A percentile compares a stretch with the other conserved stretches of the same genome.
Conservation (phyloP, 345 rosid genomes). For the Bruguiera parviflora region DNA sequence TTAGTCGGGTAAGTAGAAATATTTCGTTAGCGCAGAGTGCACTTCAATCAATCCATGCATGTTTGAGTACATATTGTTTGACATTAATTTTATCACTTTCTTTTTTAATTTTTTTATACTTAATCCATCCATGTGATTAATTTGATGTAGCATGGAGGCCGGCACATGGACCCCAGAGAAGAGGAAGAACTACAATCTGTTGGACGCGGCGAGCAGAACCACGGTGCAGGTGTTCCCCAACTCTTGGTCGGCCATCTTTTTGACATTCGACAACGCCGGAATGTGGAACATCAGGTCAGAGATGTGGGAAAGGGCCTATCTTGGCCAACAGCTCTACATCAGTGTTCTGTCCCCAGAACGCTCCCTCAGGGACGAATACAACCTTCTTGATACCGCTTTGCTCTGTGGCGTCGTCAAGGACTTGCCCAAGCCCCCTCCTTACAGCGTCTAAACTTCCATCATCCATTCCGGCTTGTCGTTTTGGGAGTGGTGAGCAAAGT, state of each 20-base stretch:
- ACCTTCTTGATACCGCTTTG: conserved; percentile 53
- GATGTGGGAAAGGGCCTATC: conserved; percentile 54
- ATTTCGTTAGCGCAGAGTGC: neutral
- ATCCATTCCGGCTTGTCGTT: neutral
- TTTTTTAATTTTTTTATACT: neutral
- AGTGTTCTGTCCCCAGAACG: conserved; percentile 64
- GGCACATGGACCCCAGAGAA: conserved; percentile 78
- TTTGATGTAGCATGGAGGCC: conserved; percentile 50
- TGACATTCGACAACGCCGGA: conserved; percentile 88
- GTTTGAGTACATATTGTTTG: too few relatives aligned
- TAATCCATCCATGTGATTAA: neutral
- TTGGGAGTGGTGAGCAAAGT: too few relatives aligned
- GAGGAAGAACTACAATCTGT: conserved; percentile 70
- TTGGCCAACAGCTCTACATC: conserved; percentile 69
- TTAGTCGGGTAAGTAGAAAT: conserved; percentile 59
- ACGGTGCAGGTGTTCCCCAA: conserved; percentile 82
- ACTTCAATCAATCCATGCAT: neutral
- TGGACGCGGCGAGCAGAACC: conserved; percentile 83
- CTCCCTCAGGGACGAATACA: conserved; percentile 82
- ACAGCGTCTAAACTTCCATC: conserved; percentile 28
- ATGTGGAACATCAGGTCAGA: conserved; percentile 95
- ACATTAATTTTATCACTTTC: neutral
- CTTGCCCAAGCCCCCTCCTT: conserved; percentile 64
- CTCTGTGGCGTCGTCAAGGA: conserved; percentile 57
- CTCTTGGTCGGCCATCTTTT: conserved; percentile 76